Evolutionary conservation across 805 yeast genomes (phyloP), one percentile per base, ranked within the genome.

Genomic region (Starmera pachycereana): DNA sequence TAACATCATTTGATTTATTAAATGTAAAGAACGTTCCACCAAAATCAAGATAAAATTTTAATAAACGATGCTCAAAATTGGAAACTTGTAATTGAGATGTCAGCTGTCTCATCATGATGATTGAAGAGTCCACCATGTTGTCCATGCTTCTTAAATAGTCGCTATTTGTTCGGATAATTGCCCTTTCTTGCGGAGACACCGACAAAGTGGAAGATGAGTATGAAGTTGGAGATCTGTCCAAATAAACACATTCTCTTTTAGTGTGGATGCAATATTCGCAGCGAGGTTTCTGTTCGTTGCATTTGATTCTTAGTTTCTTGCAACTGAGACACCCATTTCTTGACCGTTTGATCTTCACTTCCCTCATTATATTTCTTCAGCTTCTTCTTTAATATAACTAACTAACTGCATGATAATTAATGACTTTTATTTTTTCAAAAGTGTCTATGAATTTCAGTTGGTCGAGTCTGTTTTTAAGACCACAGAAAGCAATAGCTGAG

Each of bases 251-350:
- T 27, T 72, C 78, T 28, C 86, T 65, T 22, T 80, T 78, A 74
- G 86, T 73, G 44, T 86, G 78, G 37, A 66, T 61, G 59, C 96
- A 87, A 57, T 85, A 85, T 18, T 66, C 65, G 57, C 96, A 87
- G 11, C 66, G 56, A 1, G 96, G 96, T 44, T 76, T 80, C 1
- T 64, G 62, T 58, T 88, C 96, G 54, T 87, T 95, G 65, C 96
- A 87, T 56, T 87, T 87, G 32, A 88, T 95, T 35, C 95, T 65
- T 47, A 96, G 69, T 46, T 72, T 71, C 56, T 88, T 87, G 62
- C 96, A 87, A 4, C 90, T 82, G 28, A 76, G 68, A 61, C 96
- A 87, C 1, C 96, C 96, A 42, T 76, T 77, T 41, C 92, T 71
- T 25, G 92, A 81, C 57, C 87, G 87, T 44, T 77, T 81, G 56